phyloP scores from a whole-genome alignment of 2,329 filamentous ascomycete genomes.

The Chalara sp. region DNA sequence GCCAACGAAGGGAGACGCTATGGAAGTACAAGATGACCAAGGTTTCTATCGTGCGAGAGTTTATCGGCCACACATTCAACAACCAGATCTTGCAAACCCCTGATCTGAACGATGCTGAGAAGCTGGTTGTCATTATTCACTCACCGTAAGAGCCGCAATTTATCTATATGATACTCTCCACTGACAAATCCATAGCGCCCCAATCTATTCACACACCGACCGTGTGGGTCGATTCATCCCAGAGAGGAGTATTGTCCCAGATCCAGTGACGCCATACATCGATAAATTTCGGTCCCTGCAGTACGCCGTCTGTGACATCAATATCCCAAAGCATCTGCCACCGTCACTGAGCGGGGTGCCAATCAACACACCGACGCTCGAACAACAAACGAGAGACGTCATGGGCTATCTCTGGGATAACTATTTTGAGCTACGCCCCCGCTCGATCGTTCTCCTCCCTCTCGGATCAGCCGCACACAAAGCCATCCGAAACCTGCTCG shows the following conservation, averaged over 20 bases:
- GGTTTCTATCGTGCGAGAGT: slow-evolving; percentile 70
- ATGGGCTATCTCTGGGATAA: slow-evolving; percentile 94
- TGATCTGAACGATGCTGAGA: slow-evolving; percentile 57
- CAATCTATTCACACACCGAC: too few species aligned
- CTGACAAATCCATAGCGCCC: too few species aligned
- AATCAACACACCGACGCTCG: slow-evolving; percentile 9
- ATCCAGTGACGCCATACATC: slow-evolving; percentile 63
- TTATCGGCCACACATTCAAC: slow-evolving; percentile 70
- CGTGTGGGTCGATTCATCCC: too few species aligned
- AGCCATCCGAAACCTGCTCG: slow-evolving; percentile 74
- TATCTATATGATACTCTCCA: too few species aligned
- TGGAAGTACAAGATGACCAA: slow-evolving; percentile 72
- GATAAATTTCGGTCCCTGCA: slow-evolving; percentile 72
- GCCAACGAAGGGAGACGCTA: slow-evolving; percentile 64
- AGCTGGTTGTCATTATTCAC: slow-evolving; percentile 80
- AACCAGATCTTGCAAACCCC: slow-evolving; percentile 81
- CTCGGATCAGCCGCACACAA: slow-evolving; percentile 86
- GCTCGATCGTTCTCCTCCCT: slow-evolving; percentile 73
- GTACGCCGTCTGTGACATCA: slow-evolving; percentile 86
- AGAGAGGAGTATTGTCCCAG: too few species aligned
- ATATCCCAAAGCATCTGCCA: slow-evolving; percentile 69
- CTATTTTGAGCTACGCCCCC: slow-evolving; percentile 74
- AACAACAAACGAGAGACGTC: slow-evolving; percentile 59
- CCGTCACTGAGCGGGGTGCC: slow-evolving; percentile 42
- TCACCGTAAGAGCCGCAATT: slow-evolving; percentile 59